Base-by-base conservation (phyloP, 1,284 basidiomycete genomes). In the Sparassis latifolia region DNA sequence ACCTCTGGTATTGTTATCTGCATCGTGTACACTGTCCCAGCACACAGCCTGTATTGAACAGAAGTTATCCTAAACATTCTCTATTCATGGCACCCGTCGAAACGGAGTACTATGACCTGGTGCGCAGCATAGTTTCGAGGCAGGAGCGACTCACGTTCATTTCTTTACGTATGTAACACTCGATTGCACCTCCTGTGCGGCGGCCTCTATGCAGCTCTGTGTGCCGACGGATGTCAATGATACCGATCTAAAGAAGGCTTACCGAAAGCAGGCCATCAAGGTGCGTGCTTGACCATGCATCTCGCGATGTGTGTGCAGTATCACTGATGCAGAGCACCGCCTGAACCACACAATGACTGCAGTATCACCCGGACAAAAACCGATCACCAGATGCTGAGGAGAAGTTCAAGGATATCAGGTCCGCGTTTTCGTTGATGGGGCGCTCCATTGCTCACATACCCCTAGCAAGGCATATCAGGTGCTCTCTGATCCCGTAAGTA, bases 351-450 rank as follows among this genome's bases (percentile, higher is more conserved):
- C 28, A 48, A 30, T 28, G 33, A 3, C 10, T 10, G 40, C 57
- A 93, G 89, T 95, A 86, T 65, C 92, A 95, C 66, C 92, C 93
- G 7, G 93, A 97, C 73, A 95, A 95, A 79, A 97, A 97, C 65
- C 77, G 81, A 10, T 86, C 89, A 1, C 78, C 83, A 28, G 90
- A 92, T 64, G 92, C 92, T 4, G 91, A 93, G 66, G 84, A 89
- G 65, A 92, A 85, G 73, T 97, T 97, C 76, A 94, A 97, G 70
- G 90, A 95, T 48, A 90, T 97, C 62, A 91, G 89, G 84, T 86
- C 63, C 47, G 60, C 53, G 2, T 30, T 33, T 38, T 1, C 20
- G 2, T 7, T 45, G 33, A 29, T 3, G 44, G 12, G 41, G 10
- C 32, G 27, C n/a, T 2, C 35, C n/a, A 52, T 38, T n/a, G n/a